Conservation (phyloP, 805 yeast genomes). For the Zygosaccharomyces bisporus region DNA sequence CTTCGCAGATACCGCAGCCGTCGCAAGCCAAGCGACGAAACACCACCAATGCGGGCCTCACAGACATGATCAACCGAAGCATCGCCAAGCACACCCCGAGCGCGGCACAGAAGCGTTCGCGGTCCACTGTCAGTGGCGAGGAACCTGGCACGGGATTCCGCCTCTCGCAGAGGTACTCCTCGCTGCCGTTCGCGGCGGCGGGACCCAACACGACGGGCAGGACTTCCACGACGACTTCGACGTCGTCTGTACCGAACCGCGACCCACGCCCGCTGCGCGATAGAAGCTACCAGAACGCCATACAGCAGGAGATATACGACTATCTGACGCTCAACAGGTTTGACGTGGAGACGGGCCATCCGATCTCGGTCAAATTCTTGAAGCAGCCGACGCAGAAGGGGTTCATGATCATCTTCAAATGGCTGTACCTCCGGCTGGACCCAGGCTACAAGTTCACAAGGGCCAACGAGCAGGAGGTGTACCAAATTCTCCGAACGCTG, state of each 20-base stretch:
- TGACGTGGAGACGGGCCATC: conserved; percentile 70
- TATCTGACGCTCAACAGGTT: conserved; percentile 62
- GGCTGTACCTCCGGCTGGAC: conserved; percentile 71
- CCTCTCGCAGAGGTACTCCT: conserved; percentile 21
- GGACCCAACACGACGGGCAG: conserved; percentile 9
- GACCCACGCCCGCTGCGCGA: conserved; percentile 83
- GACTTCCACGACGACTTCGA: conserved; percentile 4
- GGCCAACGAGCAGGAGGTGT: conserved; percentile 73
- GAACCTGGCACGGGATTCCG: conserved; percentile 15
- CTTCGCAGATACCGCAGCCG: conserved; percentile 26
- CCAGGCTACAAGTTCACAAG: conserved; percentile 70
- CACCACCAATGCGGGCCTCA: conserved; percentile 23
- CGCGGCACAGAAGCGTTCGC: conserved; percentile 16
- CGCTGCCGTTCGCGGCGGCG: conserved; percentile 12
- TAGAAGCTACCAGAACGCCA: conserved; percentile 56
- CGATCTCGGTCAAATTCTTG: conserved; percentile 60
- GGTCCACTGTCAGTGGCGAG: conserved; percentile 22
- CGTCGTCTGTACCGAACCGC: conserved; percentile 19
- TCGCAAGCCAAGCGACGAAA: conserved; percentile 23
- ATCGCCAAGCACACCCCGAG: conserved; percentile 17
- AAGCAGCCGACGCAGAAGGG: conserved; percentile 84
- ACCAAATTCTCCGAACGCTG: conserved; percentile 56
- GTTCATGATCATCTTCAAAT: conserved; percentile 72
- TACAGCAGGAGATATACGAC: conserved; percentile 65
- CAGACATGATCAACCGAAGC: conserved; percentile 30